Evolutionary conservation across 768 basidiomycete genomes (phyloP).

Genomic region (Pisolithus orientalis): DNA sequence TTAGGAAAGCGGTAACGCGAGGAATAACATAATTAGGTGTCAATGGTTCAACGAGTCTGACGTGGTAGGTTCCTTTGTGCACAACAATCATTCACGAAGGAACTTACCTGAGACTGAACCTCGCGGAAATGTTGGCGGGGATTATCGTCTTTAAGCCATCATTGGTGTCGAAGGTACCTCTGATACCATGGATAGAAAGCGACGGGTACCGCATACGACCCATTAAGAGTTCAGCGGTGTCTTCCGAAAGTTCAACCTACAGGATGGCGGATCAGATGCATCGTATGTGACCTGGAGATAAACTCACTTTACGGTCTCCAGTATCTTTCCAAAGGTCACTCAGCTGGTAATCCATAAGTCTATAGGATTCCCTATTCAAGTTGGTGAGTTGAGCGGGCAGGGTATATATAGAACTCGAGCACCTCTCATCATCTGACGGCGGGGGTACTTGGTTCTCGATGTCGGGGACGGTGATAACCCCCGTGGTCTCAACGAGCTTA

Average conservation of each 20-base stretch:
- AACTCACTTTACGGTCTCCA: not conserved
- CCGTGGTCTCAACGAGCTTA: constrained; percentile 72
- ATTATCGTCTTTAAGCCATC: constrained; percentile 54
- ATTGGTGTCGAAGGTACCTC: constrained; percentile 50
- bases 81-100: not conserved
- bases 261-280: not conserved
- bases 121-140: constrained; percentile 47
- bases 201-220: constrained; percentile 56
- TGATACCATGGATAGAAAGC: constrained; percentile 59
- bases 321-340: not conserved
- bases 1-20: constrained; percentile 63
- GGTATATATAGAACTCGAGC: no score
- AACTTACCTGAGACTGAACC: constrained; percentile 52
- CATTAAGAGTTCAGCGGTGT: constrained; percentile 50
- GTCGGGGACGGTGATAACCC: constrained; percentile 85
- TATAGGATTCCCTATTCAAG: not conserved
- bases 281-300: not conserved
- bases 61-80: not conserved
- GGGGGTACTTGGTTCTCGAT: constrained; percentile 78
- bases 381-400: not conserved
- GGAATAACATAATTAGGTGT: constrained; percentile 68
- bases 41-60: constrained; percentile 78
- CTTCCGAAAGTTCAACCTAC: constrained; percentile 37
- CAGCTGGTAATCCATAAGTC: not conserved
- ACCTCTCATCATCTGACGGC: not conserved